These are phyloP conservation scores for Hypsizygus marmoreus DNA, from an alignment of 768 basidiomycete genomes.

Conservation along the genomic window DNA sequence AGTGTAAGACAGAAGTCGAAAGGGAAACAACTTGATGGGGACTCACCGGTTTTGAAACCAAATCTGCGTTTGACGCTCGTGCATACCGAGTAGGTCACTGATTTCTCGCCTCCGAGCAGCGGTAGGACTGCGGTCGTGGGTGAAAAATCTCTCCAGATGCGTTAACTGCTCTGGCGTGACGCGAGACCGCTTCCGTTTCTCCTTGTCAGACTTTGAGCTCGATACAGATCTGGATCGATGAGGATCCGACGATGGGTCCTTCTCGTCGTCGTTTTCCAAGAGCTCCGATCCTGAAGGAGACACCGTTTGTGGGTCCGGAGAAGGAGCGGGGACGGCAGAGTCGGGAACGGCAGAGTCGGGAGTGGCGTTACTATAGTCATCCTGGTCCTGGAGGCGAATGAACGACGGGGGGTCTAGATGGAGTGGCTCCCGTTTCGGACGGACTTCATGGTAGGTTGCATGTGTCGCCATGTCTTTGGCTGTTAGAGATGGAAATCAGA, in stretches of 20 bases:
- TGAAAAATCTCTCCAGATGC: conserved; percentile 72
- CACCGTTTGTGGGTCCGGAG: not conserved
- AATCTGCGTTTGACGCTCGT: conserved; percentile 85
- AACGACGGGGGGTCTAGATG: conserved; percentile 20
- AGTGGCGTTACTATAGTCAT: conserved; percentile 23
- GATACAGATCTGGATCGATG: conserved; percentile 35
- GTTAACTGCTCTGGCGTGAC: conserved; percentile 82
- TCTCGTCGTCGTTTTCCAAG: conserved; percentile 31
- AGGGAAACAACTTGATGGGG: not conserved
- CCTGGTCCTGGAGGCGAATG: conserved; percentile 15
- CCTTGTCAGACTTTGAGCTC: conserved; percentile 38
- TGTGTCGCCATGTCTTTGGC: conserved; percentile 31
- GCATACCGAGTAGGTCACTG: conserved; percentile 73
- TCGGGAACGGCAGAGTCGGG: conserved; percentile 21
- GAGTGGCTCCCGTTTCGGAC: conserved; percentile 21
- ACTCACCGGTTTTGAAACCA: conserved; percentile 86
- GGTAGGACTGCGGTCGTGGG: conserved; percentile 69
- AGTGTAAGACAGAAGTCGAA: not conserved
- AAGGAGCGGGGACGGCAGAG: conserved; percentile 11
- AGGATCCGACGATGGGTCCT: conserved; percentile 35
- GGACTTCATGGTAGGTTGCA: conserved; percentile 18
- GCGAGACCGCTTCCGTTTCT: conserved; percentile 74
- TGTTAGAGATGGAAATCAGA: conserved; percentile 11
- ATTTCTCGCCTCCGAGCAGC: conserved; percentile 73
- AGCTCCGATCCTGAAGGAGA: conserved; percentile 16